These are phyloP conservation scores for Cucumis hystrix DNA, from an alignment of 306 rosid species.

Conservation along the genomic window DNA sequence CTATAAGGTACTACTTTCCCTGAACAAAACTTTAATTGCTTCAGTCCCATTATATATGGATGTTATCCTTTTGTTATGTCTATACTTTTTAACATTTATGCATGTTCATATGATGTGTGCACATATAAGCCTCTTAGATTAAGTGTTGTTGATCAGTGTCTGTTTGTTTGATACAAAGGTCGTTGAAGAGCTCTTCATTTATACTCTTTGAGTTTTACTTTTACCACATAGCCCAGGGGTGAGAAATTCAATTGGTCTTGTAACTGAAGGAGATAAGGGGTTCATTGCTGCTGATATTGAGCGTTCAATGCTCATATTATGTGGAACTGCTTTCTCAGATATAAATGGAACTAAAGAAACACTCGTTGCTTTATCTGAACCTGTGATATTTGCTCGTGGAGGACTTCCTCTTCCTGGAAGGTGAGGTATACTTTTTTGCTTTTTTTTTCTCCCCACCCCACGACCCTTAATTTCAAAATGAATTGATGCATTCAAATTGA, in stretches of 20 bases:
- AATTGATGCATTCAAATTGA: background rate
- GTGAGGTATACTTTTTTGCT: constrained; percentile 5
- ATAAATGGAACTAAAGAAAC: constrained; percentile 21
- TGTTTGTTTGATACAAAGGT: background rate
- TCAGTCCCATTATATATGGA: background rate
- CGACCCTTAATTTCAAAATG: background rate
- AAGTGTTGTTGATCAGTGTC: background rate
- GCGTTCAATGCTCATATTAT: constrained; percentile 31
- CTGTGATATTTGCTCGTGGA: constrained; percentile 29
- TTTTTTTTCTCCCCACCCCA: background rate
- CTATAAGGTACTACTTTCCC: constrained; percentile 13
- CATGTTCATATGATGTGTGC: background rate
- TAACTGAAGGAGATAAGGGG: constrained; percentile 19
- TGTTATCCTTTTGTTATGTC: background rate
- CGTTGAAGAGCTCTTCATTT: background rate
- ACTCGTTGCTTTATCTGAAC: constrained; percentile 27
- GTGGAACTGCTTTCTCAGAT: constrained; percentile 35
- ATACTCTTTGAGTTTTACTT: background rate
- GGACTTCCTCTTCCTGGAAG: constrained; percentile 36
- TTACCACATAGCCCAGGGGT: constrained; percentile 22
- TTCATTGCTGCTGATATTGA: constrained; percentile 34
- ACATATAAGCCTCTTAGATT: background rate
- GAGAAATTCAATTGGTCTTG: constrained; percentile 15
- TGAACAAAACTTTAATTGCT: background rate
- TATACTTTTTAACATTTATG: background rate